Evolutionary conservation across 768 basidiomycete genomes (phyloP), one percentile per base, ranked within the genome.

Genomic region (Ephemerocybe angulata): DNA sequence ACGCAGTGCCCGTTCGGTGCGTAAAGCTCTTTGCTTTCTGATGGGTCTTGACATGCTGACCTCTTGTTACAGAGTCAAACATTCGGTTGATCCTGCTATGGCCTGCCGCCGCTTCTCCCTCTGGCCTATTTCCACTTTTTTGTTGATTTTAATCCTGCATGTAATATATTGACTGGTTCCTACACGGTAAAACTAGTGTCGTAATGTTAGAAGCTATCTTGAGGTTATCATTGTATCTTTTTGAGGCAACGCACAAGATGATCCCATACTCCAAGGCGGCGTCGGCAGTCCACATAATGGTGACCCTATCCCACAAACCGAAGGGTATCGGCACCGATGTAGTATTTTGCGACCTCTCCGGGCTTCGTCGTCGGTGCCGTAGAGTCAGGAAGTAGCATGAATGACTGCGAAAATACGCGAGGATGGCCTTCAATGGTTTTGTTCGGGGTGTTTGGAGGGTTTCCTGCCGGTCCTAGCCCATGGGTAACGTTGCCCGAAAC

Each of bases 361-460:
- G 80, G 76, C 56, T 84, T 85, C 1, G 78, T 76, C 17, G 83
- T 76, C 2, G 86, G 76, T 28, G 85, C 83, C 40, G 75, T 76
- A 3, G 88, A 75, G 65, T 91, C 89, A 3, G 89, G 89, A 10
- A 86, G 82, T 31, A 93, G 84, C 75, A 93, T 82, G 64, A 93
- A 93, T 5, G 90, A 88, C 68, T 93, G 91, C 17, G 87, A 86
- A 70, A 93, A 93, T 48, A 92, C 88, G 35, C 91, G 82, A 7
- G 91, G 86, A 35, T 90, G 88, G 11, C 83, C 88, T 53, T 93
- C 90, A 17, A 85, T 72, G 19, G 76, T 79, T 63, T 80, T 78
- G 33, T 69, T 67, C 13, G 79, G 75, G 1, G 78, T 76, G 40
- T 73, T 67, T 28, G 80, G 63, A 12, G 82, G 85, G 65, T 88